These are phyloP conservation scores for Gleditsia sinensis DNA, from an alignment of 306 rosid species.

Conservation along the genomic window DNA sequence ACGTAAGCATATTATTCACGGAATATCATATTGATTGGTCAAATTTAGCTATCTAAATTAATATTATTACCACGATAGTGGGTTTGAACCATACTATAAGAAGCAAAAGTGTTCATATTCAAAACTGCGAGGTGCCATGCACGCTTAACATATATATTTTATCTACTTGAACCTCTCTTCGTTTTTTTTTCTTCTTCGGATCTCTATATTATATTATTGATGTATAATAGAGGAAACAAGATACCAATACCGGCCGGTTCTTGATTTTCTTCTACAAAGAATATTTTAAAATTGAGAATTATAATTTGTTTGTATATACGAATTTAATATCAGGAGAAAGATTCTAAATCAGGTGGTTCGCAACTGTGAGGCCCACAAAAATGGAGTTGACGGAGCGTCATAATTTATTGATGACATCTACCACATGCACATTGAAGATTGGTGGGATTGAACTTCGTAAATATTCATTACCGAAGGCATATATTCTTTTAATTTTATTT, in stretches of 20 bases:
- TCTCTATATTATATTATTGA: conserved; percentile 1
- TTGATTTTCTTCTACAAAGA: conserved; percentile 18
- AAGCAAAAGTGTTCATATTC: background rate
- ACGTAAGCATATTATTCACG: conserved; percentile 38
- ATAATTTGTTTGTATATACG: background rate
- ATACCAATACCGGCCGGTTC: conserved; percentile 6
- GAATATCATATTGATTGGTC: conserved; percentile 38
- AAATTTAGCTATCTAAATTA: conserved; percentile 13
- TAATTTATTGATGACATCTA: conserved; percentile 23
- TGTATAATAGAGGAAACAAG: background rate
- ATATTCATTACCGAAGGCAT: background rate
- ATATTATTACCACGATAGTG: background rate
- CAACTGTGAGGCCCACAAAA: conserved; percentile 33
- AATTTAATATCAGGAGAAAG: conserved; percentile 13
- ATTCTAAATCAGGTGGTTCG: conserved; percentile 36
- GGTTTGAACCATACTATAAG: conserved; percentile 22
- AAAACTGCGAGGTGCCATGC: conserved; percentile 20
- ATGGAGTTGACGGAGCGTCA: conserved; percentile 16
- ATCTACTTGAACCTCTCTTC: background rate
- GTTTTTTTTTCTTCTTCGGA: background rate
- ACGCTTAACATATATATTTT: background rate
- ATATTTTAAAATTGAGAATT: background rate
- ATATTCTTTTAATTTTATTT: too few relatives aligned
- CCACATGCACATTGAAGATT: conserved; percentile 39
- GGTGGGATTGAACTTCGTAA: conserved; percentile 27